Base-by-base conservation (phyloP, 352 stramenopile genomes). In the Globisporangium middletonii region DNA sequence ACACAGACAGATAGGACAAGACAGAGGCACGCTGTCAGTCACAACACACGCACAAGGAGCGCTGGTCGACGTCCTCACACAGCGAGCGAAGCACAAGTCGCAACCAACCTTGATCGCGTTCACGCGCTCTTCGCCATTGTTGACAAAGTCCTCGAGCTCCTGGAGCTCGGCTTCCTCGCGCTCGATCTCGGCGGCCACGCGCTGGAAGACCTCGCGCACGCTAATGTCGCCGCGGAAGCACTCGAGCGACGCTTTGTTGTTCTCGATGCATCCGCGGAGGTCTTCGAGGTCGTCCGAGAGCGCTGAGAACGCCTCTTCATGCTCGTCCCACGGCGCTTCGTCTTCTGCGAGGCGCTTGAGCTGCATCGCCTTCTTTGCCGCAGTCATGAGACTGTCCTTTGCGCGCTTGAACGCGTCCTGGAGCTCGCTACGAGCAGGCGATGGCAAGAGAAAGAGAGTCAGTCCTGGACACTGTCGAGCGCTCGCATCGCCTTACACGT, bases 281-380 rank as follows among this genome's bases (percentile, higher is more conserved):
- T 89, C 83, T 42, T 94, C 82, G 15, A 92, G 57, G 63, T 93
- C 82, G 45, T 95, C 82, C 15, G 83, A 78, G 26, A 92, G 61
- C 26, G 67, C 35, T 6, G 69, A 54, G 57, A 95, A 95, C 6
- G 63, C 69, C 8, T 82, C 66, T 67, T 89, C 74, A 38, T 85
- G 83, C 26, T 74, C 59, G 6, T 86, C 74, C 69, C 79, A 88
- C 2, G 83, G 77, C 4, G 82, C 83, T 52, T 87, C 73, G 26
- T 77, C 54, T 35, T 95, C 83, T 7, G 86, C 86, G 43, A 74
- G 68, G 27, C 54, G 63, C 64, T 90, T 92, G 12, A 89, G 53
- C 23, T 81, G 60, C 74, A 91, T 88, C 4, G 82, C 80, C 42
- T 86, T 72, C 53, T 73, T 85, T 0, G 83, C 82, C 23, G 68